Evolutionary conservation across 495 filamentous ascomycete genomes (phyloP).

Genomic region (Lichina pygmaea): DNA sequence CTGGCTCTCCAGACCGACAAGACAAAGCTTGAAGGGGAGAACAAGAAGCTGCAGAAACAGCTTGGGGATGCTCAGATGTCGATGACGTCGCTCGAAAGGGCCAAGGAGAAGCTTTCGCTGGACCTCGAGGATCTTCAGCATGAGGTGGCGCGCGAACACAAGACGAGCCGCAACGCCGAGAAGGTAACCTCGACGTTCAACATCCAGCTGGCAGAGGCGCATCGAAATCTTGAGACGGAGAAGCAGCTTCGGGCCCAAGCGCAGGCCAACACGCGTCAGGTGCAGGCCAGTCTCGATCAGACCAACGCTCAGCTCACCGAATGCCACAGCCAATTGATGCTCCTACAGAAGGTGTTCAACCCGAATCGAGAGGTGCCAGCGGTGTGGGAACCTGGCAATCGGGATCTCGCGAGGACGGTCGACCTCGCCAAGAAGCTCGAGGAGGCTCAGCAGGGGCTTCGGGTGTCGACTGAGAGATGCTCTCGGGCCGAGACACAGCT

Average conservation of each 20-base stretch:
- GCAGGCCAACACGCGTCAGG: slow-evolving; percentile 56
- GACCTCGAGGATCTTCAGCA: slow-evolving; percentile 84
- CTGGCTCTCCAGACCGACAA: slow-evolving; percentile 62
- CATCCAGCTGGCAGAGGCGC: slow-evolving; percentile 67
- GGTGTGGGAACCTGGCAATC: slow-evolving; percentile 31
- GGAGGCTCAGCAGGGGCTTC: slow-evolving; percentile 58
- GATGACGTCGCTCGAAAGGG: slow-evolving; percentile 72
- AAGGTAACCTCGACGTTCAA: slow-evolving; percentile 62
- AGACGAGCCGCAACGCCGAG: slow-evolving; percentile 74
- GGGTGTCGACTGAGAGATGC: slow-evolving; percentile 63
- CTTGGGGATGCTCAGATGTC: slow-evolving; percentile 69
- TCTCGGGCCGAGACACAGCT: slow-evolving; percentile 63
- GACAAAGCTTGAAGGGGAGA: slow-evolving; percentile 56
- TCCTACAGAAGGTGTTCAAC: slow-evolving; percentile 65
- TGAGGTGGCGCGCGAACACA: slow-evolving; percentile 72
- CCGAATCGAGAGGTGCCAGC: slow-evolving; percentile 36
- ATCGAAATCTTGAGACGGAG: slow-evolving; percentile 75
- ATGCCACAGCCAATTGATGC: slow-evolving; percentile 49
- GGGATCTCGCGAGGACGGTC: slow-evolving; percentile 25
- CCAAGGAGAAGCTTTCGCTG: slow-evolving; percentile 79
- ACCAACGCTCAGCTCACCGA: slow-evolving; percentile 56
- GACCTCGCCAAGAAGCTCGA: slow-evolving; percentile 78
- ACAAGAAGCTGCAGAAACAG: slow-evolving; percentile 53
- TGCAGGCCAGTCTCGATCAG: slow-evolving; percentile 50
- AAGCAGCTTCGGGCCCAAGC: slow-evolving; percentile 63